Base-by-base conservation (phyloP, 148 eudicot species). In the Arbutus unedo region DNA sequence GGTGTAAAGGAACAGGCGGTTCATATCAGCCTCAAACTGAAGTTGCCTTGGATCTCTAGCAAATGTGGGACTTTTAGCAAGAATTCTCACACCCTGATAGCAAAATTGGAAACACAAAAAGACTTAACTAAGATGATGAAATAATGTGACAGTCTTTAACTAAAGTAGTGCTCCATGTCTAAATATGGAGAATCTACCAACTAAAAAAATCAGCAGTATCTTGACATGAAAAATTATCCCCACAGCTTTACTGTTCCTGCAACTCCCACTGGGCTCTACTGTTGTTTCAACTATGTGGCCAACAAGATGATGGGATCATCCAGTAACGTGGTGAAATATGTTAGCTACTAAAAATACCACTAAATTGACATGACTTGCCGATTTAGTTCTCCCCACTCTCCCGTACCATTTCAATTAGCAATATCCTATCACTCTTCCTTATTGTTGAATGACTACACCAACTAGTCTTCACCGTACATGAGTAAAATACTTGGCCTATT, bases 21-120 rank as follows among this genome's bases (percentile, higher is more conserved):
- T 96, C 11, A 96, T 92, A 82, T 94, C 99, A 25, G 99, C 97
- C 86, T 94, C 99, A 86, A 96, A 94, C 79, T 96, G 99, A 53
- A 94, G 93, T 50, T 79, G 89, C 85, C 99, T 88, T 79, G 97
- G 95, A 79, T 96, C 90, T 85, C 81, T 91, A 21, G 98, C 89
- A 87, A 94, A 94, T 64, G 95, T 94, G 48, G 95, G 86, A 83
- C 98, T 94, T 90, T 91, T 96, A 21, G 99, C 94, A 86, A 95
- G 98, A 74, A 82, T 86, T 89, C 88, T 91, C 48, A 96, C 95
- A 72, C 86, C 97, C 99, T 95, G 86, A 31, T 83, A 83, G 79
- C 31, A 83, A 38, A 85, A 81, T 68, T 8, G 6, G 77, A 11
- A 71, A 85, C 64, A 8, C 51, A 49, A 73, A 4, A 76, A 67